Base-by-base conservation (phyloP, 2,329 filamentous ascomycete species). In the Mycogone perniciosa region DNA sequence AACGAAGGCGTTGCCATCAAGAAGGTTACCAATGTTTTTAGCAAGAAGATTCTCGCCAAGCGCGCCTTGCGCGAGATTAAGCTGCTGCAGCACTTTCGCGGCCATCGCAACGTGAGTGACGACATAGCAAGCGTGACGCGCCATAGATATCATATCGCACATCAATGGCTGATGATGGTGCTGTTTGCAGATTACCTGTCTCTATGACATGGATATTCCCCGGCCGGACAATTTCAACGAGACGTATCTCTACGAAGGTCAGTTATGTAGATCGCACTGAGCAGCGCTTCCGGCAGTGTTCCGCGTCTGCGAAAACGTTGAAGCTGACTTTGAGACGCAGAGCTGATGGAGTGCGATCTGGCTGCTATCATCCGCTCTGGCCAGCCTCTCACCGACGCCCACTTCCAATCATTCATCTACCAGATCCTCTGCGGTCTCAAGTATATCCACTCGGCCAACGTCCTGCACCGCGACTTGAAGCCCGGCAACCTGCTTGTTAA, bases 381-480 rank as follows among this genome's bases (percentile, higher is more conserved):
- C 56, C 93, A 99, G 70, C 91, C 93, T 44, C 78, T 99, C 67
- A 99, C 93, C 65, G 93, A 99, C 67, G 93, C 93, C 50, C 93
- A 99, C 72, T 99, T 99, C 77, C 93, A 99, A 73, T 97, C 93
- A 47, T 99, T 99, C 75, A 96, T 99, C 74, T 99, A 99, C 77
- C 93, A 99, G 79, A 99, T 99, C 60, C 86, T 99, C 5, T 97
- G 93, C 69, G 93, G 93, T 57, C 79, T 99, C 61, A 99, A 99
- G 77, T 99, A 97, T 72, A 97, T 99, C 59, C 93, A 99, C 76
- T 97, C 92, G 26, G 93, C 93, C 60, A 97, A 97, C 64, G 93
- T 99, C 47, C 79, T 99, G 59, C 93, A 99, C 70, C 87, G 93
- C 68, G 93, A 99, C 69, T 73, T 99, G 66, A 99, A 99, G 75